A percentile compares a stretch with the other conserved stretches of the same genome.
These are phyloP conservation scores for Diaporthe citriasiana DNA, from an alignment of 2,329 filamentous ascomycete genomes.

Conservation along the genomic window DNA sequence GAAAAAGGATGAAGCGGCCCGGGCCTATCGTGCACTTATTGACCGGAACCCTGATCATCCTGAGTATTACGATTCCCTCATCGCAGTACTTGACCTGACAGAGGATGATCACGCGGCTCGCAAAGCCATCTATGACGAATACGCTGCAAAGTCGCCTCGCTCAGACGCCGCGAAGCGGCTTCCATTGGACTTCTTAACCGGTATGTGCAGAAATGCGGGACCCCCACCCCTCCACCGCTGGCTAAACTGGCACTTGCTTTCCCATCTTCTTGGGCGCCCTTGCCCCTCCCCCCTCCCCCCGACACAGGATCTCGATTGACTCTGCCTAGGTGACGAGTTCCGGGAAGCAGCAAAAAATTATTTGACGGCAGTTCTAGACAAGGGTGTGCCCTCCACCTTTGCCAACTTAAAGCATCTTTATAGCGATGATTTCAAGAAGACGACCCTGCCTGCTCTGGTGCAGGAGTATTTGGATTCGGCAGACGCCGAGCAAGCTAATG, in stretches of 20 bases:
- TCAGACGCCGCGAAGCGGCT: conserved; percentile 88
- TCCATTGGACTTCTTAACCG: conserved; percentile 89
- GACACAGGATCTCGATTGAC: conserved; percentile 40
- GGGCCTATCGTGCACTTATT: conserved; percentile 84
- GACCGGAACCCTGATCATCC: conserved; percentile 91
- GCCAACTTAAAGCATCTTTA: conserved; percentile 97
- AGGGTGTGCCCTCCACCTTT: conserved; percentile 95
- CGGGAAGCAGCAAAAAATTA: conserved; percentile 83
- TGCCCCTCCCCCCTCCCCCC: neutral
- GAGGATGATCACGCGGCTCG: conserved; percentile 72
- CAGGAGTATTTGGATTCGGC: conserved; percentile 79
- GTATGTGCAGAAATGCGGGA: conserved; percentile 56
- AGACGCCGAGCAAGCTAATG: conserved; percentile 56
- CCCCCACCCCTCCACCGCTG: conserved; percentile 1
- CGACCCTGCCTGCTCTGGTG: conserved; percentile 81
- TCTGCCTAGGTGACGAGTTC: conserved; percentile 79
- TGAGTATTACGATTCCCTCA: conserved; percentile 85
- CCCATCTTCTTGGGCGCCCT: neutral
- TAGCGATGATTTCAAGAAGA: conserved; percentile 80
- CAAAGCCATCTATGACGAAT: conserved; percentile 81
- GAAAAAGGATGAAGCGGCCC: conserved; percentile 82
- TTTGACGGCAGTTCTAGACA: conserved; percentile 86
- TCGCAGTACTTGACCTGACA: conserved; percentile 75
- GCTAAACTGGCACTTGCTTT: neutral
- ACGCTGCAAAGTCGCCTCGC: conserved; percentile 83